Conservation (phyloP, 805 yeast species). For the Saturnispora quitensis region DNA sequence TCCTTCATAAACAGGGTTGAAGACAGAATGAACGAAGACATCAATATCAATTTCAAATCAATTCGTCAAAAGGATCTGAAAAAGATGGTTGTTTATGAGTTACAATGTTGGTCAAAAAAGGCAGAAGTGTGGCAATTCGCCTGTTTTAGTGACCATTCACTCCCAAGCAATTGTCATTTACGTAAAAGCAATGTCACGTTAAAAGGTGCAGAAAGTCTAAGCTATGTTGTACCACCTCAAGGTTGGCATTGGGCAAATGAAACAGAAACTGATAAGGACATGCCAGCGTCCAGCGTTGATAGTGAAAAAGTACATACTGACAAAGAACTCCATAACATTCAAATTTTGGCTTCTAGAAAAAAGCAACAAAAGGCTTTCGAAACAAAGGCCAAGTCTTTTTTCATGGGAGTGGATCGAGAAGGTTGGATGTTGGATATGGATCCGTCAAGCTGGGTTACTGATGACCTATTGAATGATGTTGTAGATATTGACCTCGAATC, state of each 20-base stretch:
- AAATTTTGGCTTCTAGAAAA: neutral
- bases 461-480: constrained; percentile 39
- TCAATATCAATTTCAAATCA: constrained; percentile 24
- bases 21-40: constrained; percentile 29
- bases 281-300: constrained; percentile 1
- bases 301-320: constrained; percentile 4
- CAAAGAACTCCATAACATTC: constrained; percentile 5
- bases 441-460: constrained; percentile 55
- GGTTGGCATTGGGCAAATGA: constrained; percentile 43
- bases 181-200: constrained; percentile 26
- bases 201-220: constrained; percentile 24
- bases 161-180: constrained; percentile 37
- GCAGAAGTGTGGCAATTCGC: constrained; percentile 54
- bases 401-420: constrained; percentile 14
- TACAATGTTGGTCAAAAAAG: constrained; percentile 43
- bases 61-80: constrained; percentile 35
- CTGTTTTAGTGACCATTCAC: constrained; percentile 49
- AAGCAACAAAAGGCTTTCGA: neutral
- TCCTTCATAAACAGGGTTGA: constrained; percentile 44
- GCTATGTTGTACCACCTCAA: constrained; percentile 44
- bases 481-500: constrained; percentile 61
- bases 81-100: constrained; percentile 58
- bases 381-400: neutral
- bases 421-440: constrained; percentile 63
- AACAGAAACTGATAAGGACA: neutral